These are phyloP conservation scores for Pseudoturritis turrita DNA, from an alignment of 345 rosid genomes.

Conservation along the genomic window DNA sequence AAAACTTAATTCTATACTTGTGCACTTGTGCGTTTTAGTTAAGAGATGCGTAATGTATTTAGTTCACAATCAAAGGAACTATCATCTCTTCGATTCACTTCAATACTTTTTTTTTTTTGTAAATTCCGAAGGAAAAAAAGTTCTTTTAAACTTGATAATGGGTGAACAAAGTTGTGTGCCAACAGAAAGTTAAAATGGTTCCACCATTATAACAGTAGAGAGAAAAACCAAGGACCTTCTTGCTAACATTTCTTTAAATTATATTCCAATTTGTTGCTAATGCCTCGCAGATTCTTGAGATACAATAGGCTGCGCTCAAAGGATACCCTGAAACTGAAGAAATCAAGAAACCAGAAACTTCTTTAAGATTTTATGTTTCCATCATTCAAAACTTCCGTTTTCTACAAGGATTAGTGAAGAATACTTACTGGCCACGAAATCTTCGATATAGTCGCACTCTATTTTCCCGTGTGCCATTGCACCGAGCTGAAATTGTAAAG, in stretches of 20 bases:
- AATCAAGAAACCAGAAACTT: not conserved
- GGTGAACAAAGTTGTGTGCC: slow-evolving; percentile 3
- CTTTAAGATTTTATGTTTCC: slow-evolving; percentile 2
- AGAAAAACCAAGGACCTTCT: not conserved
- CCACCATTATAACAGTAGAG: not conserved
- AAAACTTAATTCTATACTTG: no score
- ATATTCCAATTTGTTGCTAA: slow-evolving; percentile 48
- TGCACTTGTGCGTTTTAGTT: no score
- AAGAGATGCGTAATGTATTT: no score
- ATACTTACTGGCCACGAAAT: slow-evolving; percentile 56
- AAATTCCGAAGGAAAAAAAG: not conserved
- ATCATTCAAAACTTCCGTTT: not conserved
- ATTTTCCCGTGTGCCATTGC: slow-evolving; percentile 93
- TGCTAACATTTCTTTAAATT: slow-evolving; percentile 17
- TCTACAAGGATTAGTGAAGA: not conserved
- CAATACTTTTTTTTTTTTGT: not conserved
- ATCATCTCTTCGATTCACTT: not conserved
- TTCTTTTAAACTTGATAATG: not conserved
- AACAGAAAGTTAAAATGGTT: not conserved
- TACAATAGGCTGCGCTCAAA: slow-evolving; percentile 79
- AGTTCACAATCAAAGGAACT: no score
- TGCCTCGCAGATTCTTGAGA: slow-evolving; percentile 73
- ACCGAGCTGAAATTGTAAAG: slow-evolving; percentile 50
- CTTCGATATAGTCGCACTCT: slow-evolving; percentile 51
- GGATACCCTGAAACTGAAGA: slow-evolving; percentile 84